phyloP scores from a whole-genome alignment of 2,329 filamentous ascomycete species.

The Byssothecium circinans region DNA sequence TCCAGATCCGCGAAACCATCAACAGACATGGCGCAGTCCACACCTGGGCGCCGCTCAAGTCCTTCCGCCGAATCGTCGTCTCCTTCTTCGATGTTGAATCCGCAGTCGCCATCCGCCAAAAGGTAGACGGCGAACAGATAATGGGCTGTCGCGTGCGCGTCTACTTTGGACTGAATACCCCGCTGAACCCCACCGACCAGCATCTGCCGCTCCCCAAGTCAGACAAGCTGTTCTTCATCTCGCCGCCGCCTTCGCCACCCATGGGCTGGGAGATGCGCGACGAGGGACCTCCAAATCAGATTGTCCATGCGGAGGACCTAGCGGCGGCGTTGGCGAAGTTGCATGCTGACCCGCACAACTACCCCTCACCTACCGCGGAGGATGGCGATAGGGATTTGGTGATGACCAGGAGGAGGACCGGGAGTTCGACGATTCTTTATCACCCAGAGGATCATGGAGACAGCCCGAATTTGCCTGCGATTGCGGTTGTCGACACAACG shows the following conservation, averaged over 20 bases:
- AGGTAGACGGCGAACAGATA: constrained; percentile 73
- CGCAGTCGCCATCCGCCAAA: constrained; percentile 69
- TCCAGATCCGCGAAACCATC: constrained; percentile 72
- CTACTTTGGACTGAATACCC: constrained; percentile 44
- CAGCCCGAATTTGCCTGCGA: constrained; percentile 61
- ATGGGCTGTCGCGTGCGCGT: constrained; percentile 60
- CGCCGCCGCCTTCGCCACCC: constrained; percentile 63
- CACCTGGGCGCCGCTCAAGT: constrained; percentile 78
- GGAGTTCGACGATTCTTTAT: constrained; percentile 64
- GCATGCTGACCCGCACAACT: constrained; percentile 43
- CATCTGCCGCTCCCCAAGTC: constrained; percentile 53
- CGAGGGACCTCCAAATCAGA: constrained; percentile 67
- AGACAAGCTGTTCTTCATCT: constrained; percentile 68
- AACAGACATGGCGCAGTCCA: constrained; percentile 70
- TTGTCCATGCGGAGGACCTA: constrained; percentile 65
- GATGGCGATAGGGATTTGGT: constrained; percentile 22
- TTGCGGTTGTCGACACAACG: constrained; percentile 65
- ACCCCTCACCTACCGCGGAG: constrained; percentile 20
- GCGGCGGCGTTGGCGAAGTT: constrained; percentile 59
- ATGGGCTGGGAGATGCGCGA: constrained; percentile 66
- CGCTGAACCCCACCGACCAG: constrained; percentile 43
- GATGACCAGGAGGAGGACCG: constrained; percentile 40
- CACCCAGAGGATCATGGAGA: constrained; percentile 64
- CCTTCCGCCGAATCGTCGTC: constrained; percentile 78
- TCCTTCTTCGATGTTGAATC: constrained; percentile 73